Conservation (phyloP, 768 basidiomycete species). For the Mycena rosella region DNA sequence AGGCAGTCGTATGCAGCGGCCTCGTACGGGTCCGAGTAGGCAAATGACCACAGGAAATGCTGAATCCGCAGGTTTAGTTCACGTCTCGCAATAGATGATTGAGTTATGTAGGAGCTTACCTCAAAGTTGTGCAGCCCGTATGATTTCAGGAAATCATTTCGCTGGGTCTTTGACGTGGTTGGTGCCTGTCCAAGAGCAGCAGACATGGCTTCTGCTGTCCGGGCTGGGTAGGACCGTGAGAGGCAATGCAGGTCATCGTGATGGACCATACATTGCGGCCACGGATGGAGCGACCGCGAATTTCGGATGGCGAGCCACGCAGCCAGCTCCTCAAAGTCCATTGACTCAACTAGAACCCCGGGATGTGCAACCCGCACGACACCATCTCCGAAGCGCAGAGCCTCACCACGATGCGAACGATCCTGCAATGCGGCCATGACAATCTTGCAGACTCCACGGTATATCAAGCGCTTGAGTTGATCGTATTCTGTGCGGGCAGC, state of each 20-base stretch:
- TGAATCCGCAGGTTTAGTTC: not conserved
- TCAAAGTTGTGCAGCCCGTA: slow-evolving; percentile 30
- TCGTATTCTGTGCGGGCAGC: not conserved
- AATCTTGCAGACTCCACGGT: not conserved
- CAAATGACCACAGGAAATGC: slow-evolving; percentile 27
- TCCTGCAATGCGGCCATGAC: not conserved
- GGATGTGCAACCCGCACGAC: slow-evolving; percentile 17
- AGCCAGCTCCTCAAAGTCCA: slow-evolving; percentile 29
- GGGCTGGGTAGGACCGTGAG: no score
- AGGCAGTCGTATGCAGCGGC: slow-evolving; percentile 21
- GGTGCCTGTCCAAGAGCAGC: not conserved
- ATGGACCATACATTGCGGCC: slow-evolving; percentile 17
- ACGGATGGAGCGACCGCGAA: slow-evolving; percentile 14
- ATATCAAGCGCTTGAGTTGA: not conserved
- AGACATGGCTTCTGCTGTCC: no score
- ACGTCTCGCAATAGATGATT: not conserved
- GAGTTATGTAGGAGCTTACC: no score
- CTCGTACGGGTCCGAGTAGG: slow-evolving; percentile 19
- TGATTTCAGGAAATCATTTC: slow-evolving; percentile 18
- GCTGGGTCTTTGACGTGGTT: slow-evolving; percentile 1
- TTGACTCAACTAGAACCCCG: slow-evolving; percentile 27
- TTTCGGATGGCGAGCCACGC: slow-evolving; percentile 23
- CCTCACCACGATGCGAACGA: not conserved
- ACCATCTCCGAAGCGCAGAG: not conserved
- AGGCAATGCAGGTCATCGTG: not conserved